phyloP scores from a whole-genome alignment of 768 basidiomycete genomes.

The Tephrocybe sp. region DNA sequence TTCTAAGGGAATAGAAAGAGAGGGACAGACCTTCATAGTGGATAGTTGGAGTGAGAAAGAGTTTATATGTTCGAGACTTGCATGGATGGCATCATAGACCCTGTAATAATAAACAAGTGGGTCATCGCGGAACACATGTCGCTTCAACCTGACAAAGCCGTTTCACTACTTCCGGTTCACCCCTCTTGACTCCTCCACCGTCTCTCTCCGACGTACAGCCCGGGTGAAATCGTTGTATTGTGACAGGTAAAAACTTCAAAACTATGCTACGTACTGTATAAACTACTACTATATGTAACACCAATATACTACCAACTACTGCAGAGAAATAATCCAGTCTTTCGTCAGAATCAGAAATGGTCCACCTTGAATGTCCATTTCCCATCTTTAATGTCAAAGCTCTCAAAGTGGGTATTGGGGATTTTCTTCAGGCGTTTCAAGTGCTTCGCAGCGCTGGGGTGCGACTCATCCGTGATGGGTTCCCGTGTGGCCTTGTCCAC shows the following conservation, averaged over 20 bases:
- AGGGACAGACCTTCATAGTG: constrained; percentile 33
- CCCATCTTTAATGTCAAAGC: constrained; percentile 77
- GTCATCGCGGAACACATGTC: constrained; percentile 11
- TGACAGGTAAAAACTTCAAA: constrained; percentile 5
- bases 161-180: constrained; percentile 1
- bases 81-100: constrained; percentile 8
- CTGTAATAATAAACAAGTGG: constrained; percentile 8
- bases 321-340: neutral
- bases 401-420: constrained; percentile 83
- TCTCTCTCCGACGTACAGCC: neutral
- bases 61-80: constrained; percentile 1
- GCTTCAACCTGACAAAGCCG: constrained; percentile 4
- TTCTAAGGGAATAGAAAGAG: neutral
- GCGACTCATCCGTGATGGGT: constrained; percentile 79
- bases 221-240: constrained; percentile 7
- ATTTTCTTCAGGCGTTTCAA: constrained; percentile 81
- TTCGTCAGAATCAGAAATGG: constrained; percentile 79
- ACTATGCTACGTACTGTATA: constrained; percentile 9
- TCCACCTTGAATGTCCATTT: constrained; percentile 94
- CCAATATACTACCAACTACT: constrained; percentile 11
- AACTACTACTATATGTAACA: constrained; percentile 14
- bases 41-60: neutral
- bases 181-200: neutral
- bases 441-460: constrained; percentile 70
- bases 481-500: constrained; percentile 90